phyloP scores from a whole-genome alignment of 2,329 filamentous ascomycete species.

The Magnaporthiopsis rhizophila region DNA sequence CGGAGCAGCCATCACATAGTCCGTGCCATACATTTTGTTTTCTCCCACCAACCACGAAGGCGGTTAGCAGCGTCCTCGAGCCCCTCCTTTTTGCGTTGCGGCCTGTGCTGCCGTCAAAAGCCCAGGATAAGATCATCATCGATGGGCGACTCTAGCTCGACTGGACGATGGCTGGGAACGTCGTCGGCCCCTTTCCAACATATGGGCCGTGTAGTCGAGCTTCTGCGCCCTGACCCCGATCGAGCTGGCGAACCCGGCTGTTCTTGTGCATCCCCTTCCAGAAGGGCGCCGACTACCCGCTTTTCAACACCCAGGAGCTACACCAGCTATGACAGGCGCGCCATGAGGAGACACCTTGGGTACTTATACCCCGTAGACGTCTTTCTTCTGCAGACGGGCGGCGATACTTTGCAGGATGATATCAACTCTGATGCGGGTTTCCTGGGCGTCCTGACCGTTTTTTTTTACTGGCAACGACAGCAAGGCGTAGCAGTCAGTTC shows the following conservation, averaged over 20 bases:
- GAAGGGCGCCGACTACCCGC: slow-evolving; percentile 35
- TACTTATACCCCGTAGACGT: slow-evolving; percentile 24
- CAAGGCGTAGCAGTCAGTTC: too few species aligned
- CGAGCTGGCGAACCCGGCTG: slow-evolving; percentile 31
- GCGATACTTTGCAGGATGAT: slow-evolving; percentile 16
- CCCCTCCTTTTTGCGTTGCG: neutral
- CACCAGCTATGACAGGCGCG: slow-evolving; percentile 36
- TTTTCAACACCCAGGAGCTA: slow-evolving; percentile 35
- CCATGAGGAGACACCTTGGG: slow-evolving; percentile 34
- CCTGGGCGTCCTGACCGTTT: too few species aligned
- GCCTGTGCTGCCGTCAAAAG: neutral
- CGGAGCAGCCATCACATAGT: too few species aligned
- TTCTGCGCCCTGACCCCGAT: slow-evolving; percentile 38
- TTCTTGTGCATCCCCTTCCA: slow-evolving; percentile 38
- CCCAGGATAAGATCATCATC: slow-evolving; percentile 21
- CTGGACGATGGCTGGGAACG: slow-evolving; percentile 35
- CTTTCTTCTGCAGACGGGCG: slow-evolving; percentile 24
- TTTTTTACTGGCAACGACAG: too few species aligned
- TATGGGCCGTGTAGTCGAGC: slow-evolving; percentile 35
- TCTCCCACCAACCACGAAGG: neutral
- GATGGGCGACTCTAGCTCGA: slow-evolving; percentile 37
- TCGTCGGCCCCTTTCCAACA: slow-evolving; percentile 32
- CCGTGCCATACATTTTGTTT: too few species aligned
- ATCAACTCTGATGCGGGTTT: slow-evolving; percentile 19
- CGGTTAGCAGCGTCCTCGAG: neutral